Evolutionary conservation across 495 filamentous ascomycete species (phyloP), one percentile per base, ranked within the genome.

Genomic region (Viridothelium virens): DNA sequence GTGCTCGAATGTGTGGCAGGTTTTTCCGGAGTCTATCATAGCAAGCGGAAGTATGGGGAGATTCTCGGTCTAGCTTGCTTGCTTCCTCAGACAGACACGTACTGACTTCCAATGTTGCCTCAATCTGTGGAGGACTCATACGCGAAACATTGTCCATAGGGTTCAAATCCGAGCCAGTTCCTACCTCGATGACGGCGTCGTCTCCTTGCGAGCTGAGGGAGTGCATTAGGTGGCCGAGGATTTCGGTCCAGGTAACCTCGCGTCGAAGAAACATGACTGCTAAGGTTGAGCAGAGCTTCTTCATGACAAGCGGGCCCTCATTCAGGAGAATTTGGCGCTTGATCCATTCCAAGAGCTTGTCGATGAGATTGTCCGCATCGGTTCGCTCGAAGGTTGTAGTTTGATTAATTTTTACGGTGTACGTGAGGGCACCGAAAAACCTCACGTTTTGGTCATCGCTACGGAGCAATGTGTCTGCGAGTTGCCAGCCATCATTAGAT

Each of bases 371-470:
- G 14, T 39, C n/a, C 11, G 37, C n/a, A 34, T 41, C 34, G 14
- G 37, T 11, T 5, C 6, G 34, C 4, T 47, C 37, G 14, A 63
- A 33, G 61, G 61, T 5, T 6, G 37, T 5, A 36, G 73, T 93
- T 89, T 41, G 84, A 83, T 97, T 96, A 62, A 97, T 80, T 77
- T 97, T 97, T 61, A 97, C 87, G 16, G 88, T 94, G 71, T 96
- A 91, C 0, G 92, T 97, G 67, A 96, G 81, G 38, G 93, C 94
- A n/a, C 89, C 94, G 74, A 92, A 96, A 79, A 97, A 98, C 48
- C 89, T 86, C 71, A 92, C 85, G 62, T 91, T 85, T 38, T 87
- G 82, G 70, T 86, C 84, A 2, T 82, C 77, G 67, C 82, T 85
- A 38, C 77, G 72, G 25, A 96, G 77, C 12, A 97, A 81, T 18